Evolutionary conservation across 148 eudicot genomes (phyloP), one percentile per base, ranked within the genome.

Genomic region (Nepenthes gracilis): DNA sequence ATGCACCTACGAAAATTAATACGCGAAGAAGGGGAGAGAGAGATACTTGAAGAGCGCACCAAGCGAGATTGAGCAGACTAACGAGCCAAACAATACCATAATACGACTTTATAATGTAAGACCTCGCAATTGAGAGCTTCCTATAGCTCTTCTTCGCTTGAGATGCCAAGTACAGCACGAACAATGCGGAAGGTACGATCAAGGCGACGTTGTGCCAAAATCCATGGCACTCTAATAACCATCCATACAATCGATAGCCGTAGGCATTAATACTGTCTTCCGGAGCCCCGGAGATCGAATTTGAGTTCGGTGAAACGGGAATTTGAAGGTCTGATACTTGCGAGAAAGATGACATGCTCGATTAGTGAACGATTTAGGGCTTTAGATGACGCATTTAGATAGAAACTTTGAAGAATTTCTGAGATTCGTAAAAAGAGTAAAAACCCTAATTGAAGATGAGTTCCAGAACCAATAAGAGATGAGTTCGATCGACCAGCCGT

Each of bases 1-100:
- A 40, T 40, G 45, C 45, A 40, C 45, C 8, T 40, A 40, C 8
- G 6, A 23, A 23, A 23, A 23, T 23, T 23, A 23, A 23, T 23
- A 23, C 23, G 23, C 23, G 23, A 23, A 23, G 23, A 23, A 23
- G 23, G 23, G 8, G 45, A 40, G 45, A 40, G 45, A 40, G 6
- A 8, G 6, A 40, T 8, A 85, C 95, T 89, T 86, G 95, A 73
- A 81, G 86, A 33, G 74, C 76, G 67, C 85, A 86, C 95, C 95
- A 84, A 61, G 79, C 78, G 13, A 86, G 75, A 80, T 86, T 86
- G 59, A 86, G 84, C 34, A 81, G 49, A 62, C 81, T 67, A 70
- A 86, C 89, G 62, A 83, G 43, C 86, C 89, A 83, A 43, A 86
- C 73, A 52, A 84, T 63, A 62, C 66, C 95, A 64, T 83, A 86